These are phyloP conservation scores for Berkeleyomyces rouxiae DNA, from an alignment of 2,329 filamentous ascomycete genomes.

Conservation along the genomic window DNA sequence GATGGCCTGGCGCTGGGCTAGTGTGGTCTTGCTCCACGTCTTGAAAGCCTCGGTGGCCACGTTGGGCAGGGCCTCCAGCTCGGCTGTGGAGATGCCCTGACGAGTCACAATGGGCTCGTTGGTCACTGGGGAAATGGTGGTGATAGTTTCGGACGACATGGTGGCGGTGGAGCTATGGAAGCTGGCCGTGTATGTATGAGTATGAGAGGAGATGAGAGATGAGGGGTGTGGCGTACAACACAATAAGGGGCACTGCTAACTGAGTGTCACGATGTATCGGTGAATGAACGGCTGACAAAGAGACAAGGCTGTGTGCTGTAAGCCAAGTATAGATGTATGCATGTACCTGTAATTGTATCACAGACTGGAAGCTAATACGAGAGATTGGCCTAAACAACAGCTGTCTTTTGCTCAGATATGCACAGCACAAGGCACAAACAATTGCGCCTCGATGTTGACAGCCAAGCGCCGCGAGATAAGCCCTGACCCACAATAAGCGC, in stretches of 20 bases:
- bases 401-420: not conserved
- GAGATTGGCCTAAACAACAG: not conserved
- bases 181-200: not conserved
- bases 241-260: too few relatives aligned
- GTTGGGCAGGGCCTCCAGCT: constrained; percentile 56
- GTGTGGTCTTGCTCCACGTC: constrained; percentile 56
- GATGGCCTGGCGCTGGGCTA: constrained; percentile 62
- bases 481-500: not conserved
- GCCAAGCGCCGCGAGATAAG: not conserved
- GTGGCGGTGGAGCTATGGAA: not conserved
- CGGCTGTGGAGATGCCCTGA: constrained; percentile 51
- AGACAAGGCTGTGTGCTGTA: not conserved
- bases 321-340: not conserved
- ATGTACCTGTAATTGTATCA: not conserved
- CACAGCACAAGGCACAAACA: too few relatives aligned
- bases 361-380: not conserved
- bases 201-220: too few relatives aligned
- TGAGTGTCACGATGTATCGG: not conserved
- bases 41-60: constrained; percentile 60
- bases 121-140: constrained; percentile 79
- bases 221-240: too few relatives aligned
- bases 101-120: constrained; percentile 71
- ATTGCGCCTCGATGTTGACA: not conserved
- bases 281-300: not conserved
- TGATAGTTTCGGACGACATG: constrained; percentile 49